Evolutionary conservation across 352 stramenopile genomes (phyloP), one percentile per base, ranked within the genome.

Genomic region (Elongisporangium undulatum): DNA sequence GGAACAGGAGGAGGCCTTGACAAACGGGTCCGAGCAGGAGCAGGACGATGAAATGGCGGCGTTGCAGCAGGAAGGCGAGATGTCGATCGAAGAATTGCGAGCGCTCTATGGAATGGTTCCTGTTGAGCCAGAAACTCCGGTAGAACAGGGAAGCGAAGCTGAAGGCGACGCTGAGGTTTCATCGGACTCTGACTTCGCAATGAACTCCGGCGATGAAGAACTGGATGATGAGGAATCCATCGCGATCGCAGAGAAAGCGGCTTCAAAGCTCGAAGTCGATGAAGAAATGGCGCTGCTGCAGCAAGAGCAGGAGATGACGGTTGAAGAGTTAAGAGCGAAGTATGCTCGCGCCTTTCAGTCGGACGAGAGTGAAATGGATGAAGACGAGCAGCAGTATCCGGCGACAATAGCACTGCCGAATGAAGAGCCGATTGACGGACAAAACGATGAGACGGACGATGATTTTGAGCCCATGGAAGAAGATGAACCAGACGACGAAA

Each of bases 211-310:
- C 0, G 63, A 73, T 2, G 74, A 80, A 22, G 72, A 78, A 21
- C 57, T 63, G 16, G 90, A 98, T 50, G 82, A 98, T 51, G 94
- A 98, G 61, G 34, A 45, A 45, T 45, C 34, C 2, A 89, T 72
- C 22, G 98, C 94, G 4, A 90, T 98, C 17, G 88, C 76, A 39
- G 73, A 62, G 7, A 90, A 97, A 56, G 92, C 98, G 58, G 62
- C 39, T 39, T 66, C 62, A 55, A 66, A 5, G 56, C 22, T 57
- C 45, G 62, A 85, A 51, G 55, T 84, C 22, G 56, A 77, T 16
- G 81, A 93, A 7, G 96, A 99, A 67, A 65, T 99, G 10, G 79
- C 74, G 0, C 62, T 87, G 34, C 67, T 99, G 4, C 71, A 97
- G 49, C 67, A 82, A 64, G 95, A 99, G 58, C 87, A 72, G 21